Percentiles rank a stretch among this genome's conserved stretches.
Evolutionary conservation across 176 grass and related monocot genomes (phyloP).

Genomic region (Elaeis guineensis): DNA sequence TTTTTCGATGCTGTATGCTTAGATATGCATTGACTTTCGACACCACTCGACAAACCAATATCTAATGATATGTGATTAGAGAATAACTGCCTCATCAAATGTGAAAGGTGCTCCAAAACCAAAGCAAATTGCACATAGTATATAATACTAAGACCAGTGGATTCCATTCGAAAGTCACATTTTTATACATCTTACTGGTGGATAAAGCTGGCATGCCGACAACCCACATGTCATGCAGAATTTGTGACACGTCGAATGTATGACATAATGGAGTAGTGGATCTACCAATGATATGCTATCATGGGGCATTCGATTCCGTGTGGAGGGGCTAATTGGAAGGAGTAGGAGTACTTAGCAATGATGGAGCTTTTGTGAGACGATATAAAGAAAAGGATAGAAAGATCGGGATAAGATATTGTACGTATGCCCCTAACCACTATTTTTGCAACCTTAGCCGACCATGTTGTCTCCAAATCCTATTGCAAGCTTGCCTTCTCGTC

Average conservation of each 20-base stretch:
- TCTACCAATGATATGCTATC: constrained; percentile 28
- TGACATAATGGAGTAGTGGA: constrained; percentile 3
- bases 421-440: neutral
- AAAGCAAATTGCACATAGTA: neutral
- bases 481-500: constrained; percentile 15
- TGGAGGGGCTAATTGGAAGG: neutral
- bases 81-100: constrained; percentile 22
- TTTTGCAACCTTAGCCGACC: constrained; percentile 26
- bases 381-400: neutral
- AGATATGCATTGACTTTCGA: constrained; percentile 36
- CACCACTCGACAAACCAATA: constrained; percentile 22
- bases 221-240: neutral
- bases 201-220: constrained; percentile 3
- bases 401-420: neutral
- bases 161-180: neutral
- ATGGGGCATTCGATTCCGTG: constrained; percentile 23
- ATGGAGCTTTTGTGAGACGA: constrained; percentile 1
- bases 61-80: constrained; percentile 36
- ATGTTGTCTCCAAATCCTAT: constrained; percentile 18
- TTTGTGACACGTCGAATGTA: constrained; percentile 6
- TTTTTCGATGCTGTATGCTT: constrained; percentile 7
- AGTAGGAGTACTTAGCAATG: neutral
- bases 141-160: neutral
- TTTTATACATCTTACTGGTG: neutral
- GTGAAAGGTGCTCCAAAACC: neutral